Base-by-base conservation (phyloP, 192 early-diverging fungal species). In the Pilobolus umbonatus region DNA sequence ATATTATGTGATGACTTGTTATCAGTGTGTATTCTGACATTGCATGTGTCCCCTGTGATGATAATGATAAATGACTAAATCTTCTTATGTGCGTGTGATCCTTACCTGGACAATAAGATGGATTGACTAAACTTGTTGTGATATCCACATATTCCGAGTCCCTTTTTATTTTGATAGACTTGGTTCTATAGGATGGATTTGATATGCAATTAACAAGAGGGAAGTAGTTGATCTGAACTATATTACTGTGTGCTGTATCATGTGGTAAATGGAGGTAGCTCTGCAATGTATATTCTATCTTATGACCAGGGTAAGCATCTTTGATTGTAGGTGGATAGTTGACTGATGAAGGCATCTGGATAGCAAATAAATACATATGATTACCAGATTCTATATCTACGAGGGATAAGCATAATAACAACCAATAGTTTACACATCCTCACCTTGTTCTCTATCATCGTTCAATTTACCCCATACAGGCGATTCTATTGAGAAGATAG, bases 81-180 rank as follows among this genome's bases (percentile, higher is more conserved):
- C 0, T 4, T 31, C 32, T 2, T 21, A 15, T 26, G 4, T 30
- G 30, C 29, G 2, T 47, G 9, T 60, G 4, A 19, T 30, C 12
- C 31, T 22, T 66, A 66, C 64, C 67, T 54, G 67, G 67, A 38
- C 67, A 69, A 29, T 57, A 58, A 35, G 60, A 32, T 11, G 67
- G 34, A 5, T 59, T 56, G n/a, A 44, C 47, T 19, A 63, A n/a
- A 39, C 63, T 54, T 35, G 46, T 55, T 9, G 38, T 59, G 6
- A 69, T 35, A 10, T 56, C 30, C 21, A 69, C 45, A 30, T 22
- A 26, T 0, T 55, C 19, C n/a, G 22, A 17, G 3, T 30, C 49
- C 14, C 36, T 56, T 10, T 35, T 26, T 19, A 46, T 31, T 11
- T 21, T 36, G 0, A 38, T 21, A 2, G 31, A 44, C 38, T 22